Evolutionary conservation across 2,329 filamentous ascomycete species (phyloP).

Genomic region (Furcasterigmium sp.): DNA sequence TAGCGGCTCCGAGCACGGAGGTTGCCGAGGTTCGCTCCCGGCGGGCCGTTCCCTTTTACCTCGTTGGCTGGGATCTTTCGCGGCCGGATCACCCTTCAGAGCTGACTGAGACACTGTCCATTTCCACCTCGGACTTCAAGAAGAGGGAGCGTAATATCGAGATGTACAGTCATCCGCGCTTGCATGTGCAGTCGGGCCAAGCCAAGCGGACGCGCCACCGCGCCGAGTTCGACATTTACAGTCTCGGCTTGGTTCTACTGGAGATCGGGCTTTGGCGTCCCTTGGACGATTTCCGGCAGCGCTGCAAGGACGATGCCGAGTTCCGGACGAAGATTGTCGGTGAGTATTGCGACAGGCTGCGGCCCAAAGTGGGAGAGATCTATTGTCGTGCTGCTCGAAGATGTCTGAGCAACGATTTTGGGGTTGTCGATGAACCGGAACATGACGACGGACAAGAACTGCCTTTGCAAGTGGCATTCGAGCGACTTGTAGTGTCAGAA

Average conservation of each 20-base stretch:
- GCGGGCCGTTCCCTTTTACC: conserved; percentile 25
- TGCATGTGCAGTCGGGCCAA: background rate
- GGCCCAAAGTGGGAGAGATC: background rate
- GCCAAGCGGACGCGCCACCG: conserved; percentile 24
- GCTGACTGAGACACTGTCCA: conserved; percentile 38
- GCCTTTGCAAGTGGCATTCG: background rate
- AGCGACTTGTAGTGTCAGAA: background rate
- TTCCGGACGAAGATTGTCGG: background rate
- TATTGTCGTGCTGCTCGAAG: background rate
- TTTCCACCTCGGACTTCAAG: conserved; percentile 18
- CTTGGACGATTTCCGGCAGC: conserved; percentile 12
- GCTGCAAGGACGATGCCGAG: background rate
- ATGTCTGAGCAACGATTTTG: conserved; percentile 2
- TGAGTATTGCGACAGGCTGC: background rate
- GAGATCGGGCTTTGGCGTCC: conserved; percentile 44
- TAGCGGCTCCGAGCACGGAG: conserved; percentile 26
- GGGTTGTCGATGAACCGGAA: background rate
- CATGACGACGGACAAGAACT: background rate
- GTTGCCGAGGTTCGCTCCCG: conserved; percentile 34
- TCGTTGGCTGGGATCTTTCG: conserved; percentile 51
- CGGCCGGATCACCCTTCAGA: conserved; percentile 44
- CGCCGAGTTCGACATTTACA: conserved; percentile 49
- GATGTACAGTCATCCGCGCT: conserved; percentile 41
- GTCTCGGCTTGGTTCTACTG: conserved; percentile 42
- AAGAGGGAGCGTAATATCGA: conserved; percentile 24